Percentiles rank a stretch among this genome's conserved stretches.
Conservation (phyloP, 257 asterid genomes). For the Leonotis leonurus region DNA sequence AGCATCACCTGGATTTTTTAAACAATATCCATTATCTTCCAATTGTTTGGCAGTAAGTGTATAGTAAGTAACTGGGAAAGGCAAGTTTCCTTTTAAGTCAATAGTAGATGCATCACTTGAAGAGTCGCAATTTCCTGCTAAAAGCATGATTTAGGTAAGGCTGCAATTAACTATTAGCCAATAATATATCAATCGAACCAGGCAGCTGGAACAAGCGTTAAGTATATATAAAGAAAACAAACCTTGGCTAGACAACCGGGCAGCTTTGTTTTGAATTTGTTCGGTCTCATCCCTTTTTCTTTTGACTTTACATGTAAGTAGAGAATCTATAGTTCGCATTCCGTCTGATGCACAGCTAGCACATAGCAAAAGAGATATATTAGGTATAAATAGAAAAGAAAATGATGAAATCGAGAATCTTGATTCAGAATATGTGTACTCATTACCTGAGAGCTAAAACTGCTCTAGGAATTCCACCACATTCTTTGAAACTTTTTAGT, state of each 20-base stretch:
- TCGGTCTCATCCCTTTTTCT: conserved; percentile 72
- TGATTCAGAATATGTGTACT: background rate
- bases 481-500: conserved; percentile 60
- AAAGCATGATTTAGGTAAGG: conserved; percentile 7
- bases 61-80: conserved; percentile 73
- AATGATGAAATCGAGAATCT: background rate
- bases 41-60: conserved; percentile 70
- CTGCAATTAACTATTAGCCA: conserved; percentile 1
- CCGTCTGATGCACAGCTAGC: conserved; percentile 89
- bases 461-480: conserved; percentile 77
- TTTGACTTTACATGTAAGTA: conserved; percentile 80
- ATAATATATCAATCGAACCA: background rate
- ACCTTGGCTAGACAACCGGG: conserved; percentile 52
- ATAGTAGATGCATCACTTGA: conserved; percentile 25
- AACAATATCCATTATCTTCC: conserved; percentile 82
- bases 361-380: conserved; percentile 24
- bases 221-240: conserved; percentile 6
- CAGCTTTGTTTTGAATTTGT: conserved; percentile 29
- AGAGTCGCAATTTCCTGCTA: conserved; percentile 34
- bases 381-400: background rate
- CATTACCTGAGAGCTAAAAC: conserved; percentile 78
- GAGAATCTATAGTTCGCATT: conserved; percentile 82
- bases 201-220: too few species aligned
- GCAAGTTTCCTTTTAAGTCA: conserved; percentile 44
- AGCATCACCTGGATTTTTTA: conserved; percentile 54